A percentile compares a stretch with the other conserved stretches of the same genome.
Evolutionary conservation across 208 protist genomes (phyloP).

Genomic region (Leishmania guyanensis): DNA sequence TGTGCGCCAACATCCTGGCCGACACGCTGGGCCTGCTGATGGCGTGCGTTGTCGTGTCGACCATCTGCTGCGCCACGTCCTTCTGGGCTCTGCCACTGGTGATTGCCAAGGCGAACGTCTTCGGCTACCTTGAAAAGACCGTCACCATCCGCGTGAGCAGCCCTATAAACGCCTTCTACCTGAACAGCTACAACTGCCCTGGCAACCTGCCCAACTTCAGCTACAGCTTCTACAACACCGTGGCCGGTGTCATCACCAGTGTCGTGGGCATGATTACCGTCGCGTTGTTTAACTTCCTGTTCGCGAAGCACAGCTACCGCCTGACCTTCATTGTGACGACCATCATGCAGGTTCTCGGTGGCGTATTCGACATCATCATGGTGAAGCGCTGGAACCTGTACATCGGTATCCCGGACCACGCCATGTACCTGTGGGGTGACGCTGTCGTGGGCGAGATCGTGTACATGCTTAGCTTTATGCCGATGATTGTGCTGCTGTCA

Average conservation of each 20-base stretch:
- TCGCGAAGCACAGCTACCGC: slow-evolving; percentile 54
- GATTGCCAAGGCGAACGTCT: slow-evolving; percentile 68
- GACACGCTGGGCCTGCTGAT: slow-evolving; percentile 39
- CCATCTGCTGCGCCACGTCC: slow-evolving; percentile 39
- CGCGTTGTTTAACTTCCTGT: slow-evolving; percentile 55
- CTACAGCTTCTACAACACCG: slow-evolving; percentile 67
- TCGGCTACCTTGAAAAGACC: slow-evolving; percentile 45
- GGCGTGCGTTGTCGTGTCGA: slow-evolving; percentile 36
- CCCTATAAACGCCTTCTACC: slow-evolving; percentile 51
- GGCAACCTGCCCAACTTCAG: slow-evolving; percentile 59
- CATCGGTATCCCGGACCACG: slow-evolving; percentile 56
- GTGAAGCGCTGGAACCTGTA: no score
- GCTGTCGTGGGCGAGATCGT: slow-evolving; percentile 56
- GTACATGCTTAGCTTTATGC: slow-evolving; percentile 76
- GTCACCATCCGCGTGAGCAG: slow-evolving; percentile 46
- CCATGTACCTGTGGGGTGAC: slow-evolving; percentile 68
- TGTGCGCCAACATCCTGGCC: slow-evolving; percentile 42
- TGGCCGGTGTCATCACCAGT: slow-evolving; percentile 44
- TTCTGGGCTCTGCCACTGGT: slow-evolving; percentile 65
- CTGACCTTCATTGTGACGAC: slow-evolving; percentile 46
- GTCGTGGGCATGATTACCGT: slow-evolving; percentile 47
- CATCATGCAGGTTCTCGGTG: slow-evolving; percentile 37
- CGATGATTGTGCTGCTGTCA: slow-evolving; percentile 69
- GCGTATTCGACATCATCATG: slow-evolving; percentile 59
- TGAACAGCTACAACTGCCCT: slow-evolving; percentile 37